These are phyloP conservation scores for Graphilbum ipis-grandicollis DNA, from an alignment of 2,329 filamentous ascomycete genomes.

Conservation along the genomic window DNA sequence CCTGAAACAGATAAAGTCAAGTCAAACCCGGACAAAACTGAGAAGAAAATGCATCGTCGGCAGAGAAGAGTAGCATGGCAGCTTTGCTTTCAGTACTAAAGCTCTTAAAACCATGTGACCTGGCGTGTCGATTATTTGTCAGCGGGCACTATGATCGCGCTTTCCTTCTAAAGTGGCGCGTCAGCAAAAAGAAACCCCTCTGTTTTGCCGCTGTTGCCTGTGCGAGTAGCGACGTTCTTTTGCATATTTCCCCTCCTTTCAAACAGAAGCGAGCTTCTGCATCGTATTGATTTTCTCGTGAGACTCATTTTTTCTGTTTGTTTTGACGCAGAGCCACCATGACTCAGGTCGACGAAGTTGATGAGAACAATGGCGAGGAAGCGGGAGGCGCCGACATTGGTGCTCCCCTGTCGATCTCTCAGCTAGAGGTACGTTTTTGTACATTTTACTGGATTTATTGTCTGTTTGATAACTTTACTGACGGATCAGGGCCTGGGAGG, in stretches of 20 bases:
- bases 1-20: no score
- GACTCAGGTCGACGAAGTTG: constrained; percentile 41
- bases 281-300: no score
- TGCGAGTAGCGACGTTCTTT: background rate
- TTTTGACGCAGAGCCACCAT: constrained; percentile 14
- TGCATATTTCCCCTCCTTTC: background rate
- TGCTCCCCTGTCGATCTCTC: constrained; percentile 75
- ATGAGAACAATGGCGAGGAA: constrained; percentile 48
- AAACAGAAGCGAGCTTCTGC: no score
- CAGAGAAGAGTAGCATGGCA: no score
- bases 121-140: constrained; percentile 9
- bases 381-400: constrained; percentile 69
- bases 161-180: constrained; percentile 7
- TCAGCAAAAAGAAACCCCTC: constrained; percentile 8
- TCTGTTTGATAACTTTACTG: no score
- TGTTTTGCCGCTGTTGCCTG: constrained; percentile 1
- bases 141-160: constrained; percentile 8
- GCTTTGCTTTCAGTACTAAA: no score
- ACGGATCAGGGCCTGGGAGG: constrained; percentile 60
- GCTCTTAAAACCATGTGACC: constrained; percentile 9
- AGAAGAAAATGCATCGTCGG: no score
- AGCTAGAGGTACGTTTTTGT: constrained; percentile 61
- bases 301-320: background rate
- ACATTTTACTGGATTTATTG: no score
- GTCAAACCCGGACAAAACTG: no score